Base-by-base conservation (phyloP, 768 basidiomycete genomes). In the Kondoa malvinella region DNA sequence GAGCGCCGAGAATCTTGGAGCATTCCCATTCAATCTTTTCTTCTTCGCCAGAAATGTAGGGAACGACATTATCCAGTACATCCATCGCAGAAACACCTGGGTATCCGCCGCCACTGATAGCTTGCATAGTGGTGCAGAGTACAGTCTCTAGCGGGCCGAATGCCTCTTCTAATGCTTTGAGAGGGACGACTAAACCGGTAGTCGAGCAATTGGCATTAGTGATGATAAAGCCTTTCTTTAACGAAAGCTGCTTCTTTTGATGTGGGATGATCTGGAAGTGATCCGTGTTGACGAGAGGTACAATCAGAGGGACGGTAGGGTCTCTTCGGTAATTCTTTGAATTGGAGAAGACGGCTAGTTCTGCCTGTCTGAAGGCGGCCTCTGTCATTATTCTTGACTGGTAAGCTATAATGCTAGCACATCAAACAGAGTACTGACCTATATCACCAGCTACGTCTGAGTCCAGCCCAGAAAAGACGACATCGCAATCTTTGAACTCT, bases 11-110 rank as follows among this genome's bases (percentile, higher is more conserved):
- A 74, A 99, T 99, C 80, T 97, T 99, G 73, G 88, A 83, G 3
- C 89, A 87, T 79, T 99, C 95, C 95, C 95, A 99, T 77, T 99
- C 94, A 71, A 97, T 91, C 77, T 97, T 99, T 76, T 97, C 95
- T 72, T 80, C 80, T 75, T 96, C 94, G 62, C 92, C 90, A 21
- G 83, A 78, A 77, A 99, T 97, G 78, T 88, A 86, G 2, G 95
- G 95, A 1, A 99, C 86, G 76, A 99, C 81, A 80, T 97, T 97
- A 79, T 97, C 95, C 71, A 95, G 73, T 76, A 96, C 89, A 78
- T 97, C 95, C 67, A 99, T 81, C 57, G 82, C 81, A 15, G 90
- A 78, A 0, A 97, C 85, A 64, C 94, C 95, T 1, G 95, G 95
- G 79, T 97, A 99, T n/a, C 95, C 95, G 0, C 84, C 92, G 40